phyloP scores from a whole-genome alignment of 2,329 filamentous ascomycete genomes.

The Elsinoe fawcettii region DNA sequence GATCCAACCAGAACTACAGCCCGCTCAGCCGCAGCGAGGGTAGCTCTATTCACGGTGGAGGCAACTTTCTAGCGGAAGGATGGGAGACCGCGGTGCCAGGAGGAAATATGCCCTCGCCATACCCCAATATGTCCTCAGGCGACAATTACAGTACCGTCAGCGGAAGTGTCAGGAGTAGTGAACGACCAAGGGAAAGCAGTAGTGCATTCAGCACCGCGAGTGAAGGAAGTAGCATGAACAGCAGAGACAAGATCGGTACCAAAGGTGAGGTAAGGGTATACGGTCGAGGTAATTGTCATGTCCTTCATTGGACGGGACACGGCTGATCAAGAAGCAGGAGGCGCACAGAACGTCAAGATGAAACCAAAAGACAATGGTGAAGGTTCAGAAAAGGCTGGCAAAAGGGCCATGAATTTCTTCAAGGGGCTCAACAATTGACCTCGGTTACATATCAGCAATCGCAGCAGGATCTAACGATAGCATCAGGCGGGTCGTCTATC shows the following conservation, averaged over 20 bases:
- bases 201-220: conserved; percentile 35
- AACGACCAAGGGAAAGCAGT: conserved; percentile 25
- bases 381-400: conserved; percentile 15
- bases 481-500: neutral
- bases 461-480: neutral
- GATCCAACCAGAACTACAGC: neutral
- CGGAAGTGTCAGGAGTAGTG: conserved; percentile 28
- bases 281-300: conserved; percentile 42
- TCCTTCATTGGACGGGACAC: too few species aligned
- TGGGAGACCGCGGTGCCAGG: neutral
- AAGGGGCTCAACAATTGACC: conserved; percentile 1
- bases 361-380: conserved; percentile 34
- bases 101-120: neutral
- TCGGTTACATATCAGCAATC: neutral
- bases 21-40: conserved; percentile 2
- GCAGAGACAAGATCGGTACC: conserved; percentile 40
- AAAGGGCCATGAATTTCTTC: conserved; percentile 9
- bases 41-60: neutral
- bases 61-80: neutral
- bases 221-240: neutral
- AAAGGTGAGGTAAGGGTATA: conserved; percentile 46
- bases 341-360: conserved; percentile 48
- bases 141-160: conserved; percentile 20
- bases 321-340: conserved; percentile 33
- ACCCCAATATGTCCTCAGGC: neutral